phyloP scores from a whole-genome alignment of 225 moss, liverwort and hornwort species.

The Climacium dendroides region DNA sequence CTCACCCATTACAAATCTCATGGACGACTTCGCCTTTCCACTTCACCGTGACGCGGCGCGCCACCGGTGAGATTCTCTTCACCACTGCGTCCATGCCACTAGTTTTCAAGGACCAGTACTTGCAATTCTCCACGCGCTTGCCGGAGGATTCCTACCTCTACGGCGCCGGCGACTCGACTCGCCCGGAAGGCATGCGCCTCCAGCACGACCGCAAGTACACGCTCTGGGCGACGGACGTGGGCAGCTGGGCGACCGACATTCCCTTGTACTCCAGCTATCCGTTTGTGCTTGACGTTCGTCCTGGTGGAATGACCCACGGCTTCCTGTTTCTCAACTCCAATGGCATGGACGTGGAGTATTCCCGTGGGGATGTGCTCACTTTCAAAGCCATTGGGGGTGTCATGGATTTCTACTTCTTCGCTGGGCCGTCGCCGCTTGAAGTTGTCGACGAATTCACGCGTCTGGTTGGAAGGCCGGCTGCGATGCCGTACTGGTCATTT shows the following conservation, averaged over 20 bases:
- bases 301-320: constrained; percentile 42
- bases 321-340: constrained; percentile 68
- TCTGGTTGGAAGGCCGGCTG: constrained; percentile 61
- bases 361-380: constrained; percentile 20
- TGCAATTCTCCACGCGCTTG: constrained; percentile 60
- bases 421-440: constrained; percentile 48
- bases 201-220: constrained; percentile 39
- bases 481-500: constrained; percentile 82
- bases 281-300: constrained; percentile 55
- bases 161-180: constrained; percentile 74
- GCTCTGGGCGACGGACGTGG: constrained; percentile 62
- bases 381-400: constrained; percentile 66
- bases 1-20: constrained; percentile 24
- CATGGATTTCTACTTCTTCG: constrained; percentile 70
- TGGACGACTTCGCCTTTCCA: constrained; percentile 64
- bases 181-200: constrained; percentile 56
- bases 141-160: constrained; percentile 41
- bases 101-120: constrained; percentile 78
- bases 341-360: constrained; percentile 74
- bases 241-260: constrained; percentile 24
- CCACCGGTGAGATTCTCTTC: constrained; percentile 67
- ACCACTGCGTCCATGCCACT: constrained; percentile 27
- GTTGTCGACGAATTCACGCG: constrained; percentile 58
- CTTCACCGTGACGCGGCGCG: constrained; percentile 32
- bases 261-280: constrained; percentile 61